Evolutionary conservation across 441 rosid genomes (phyloP), one percentile per base, ranked within the genome.

Genomic region (Melastoma candidum): DNA sequence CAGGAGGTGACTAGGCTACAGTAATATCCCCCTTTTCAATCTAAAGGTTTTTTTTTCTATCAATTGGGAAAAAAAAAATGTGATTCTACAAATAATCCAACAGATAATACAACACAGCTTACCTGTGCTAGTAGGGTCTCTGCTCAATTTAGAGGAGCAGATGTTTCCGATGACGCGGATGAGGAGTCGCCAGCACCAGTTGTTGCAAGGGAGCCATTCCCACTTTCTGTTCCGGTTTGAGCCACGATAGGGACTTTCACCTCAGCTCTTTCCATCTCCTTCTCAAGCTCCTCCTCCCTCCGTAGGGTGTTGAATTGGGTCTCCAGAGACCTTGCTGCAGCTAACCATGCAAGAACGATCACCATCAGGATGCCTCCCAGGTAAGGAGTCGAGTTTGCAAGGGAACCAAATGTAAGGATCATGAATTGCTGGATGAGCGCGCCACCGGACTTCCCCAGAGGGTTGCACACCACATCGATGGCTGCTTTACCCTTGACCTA

Each of bases 401-500:
- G 95, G 3, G 98, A 92, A 1, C 98, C 96, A 1, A 92, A 92
- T 5, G 87, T 77, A 51, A 92, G 69, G 78, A 92, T 92, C 98
- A 87, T 92, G 57, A 92, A 92, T 73, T 92, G 98, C 68, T 87
- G 96, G 58, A 92, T 92, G 22, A 92, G 77, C 48, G 96, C 98
- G 26, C 98, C 96, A 17, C 98, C 96, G 2, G 98, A 92, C 61
- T 92, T 92, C 67, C 98, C 98, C 64, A 92, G 58, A 1, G 98
- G 98, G 54, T 92, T 92, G 81, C 96, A 92, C 11, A 92, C 98
- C 2, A 92, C 98, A 50, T 92, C 98, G 14, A 88, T 92, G 36
- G 98, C 96, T 11, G 98, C 98, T 81, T 92, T 92, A 10, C 98
- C 95, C 73, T 88, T 87, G 51, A 88, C 90, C 96, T 92, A 51